Percentiles rank a stretch among this genome's conserved stretches.
These are phyloP conservation scores for Alternaria ventricosa DNA, from an alignment of 2,329 filamentous ascomycete genomes.

Conservation along the genomic window DNA sequence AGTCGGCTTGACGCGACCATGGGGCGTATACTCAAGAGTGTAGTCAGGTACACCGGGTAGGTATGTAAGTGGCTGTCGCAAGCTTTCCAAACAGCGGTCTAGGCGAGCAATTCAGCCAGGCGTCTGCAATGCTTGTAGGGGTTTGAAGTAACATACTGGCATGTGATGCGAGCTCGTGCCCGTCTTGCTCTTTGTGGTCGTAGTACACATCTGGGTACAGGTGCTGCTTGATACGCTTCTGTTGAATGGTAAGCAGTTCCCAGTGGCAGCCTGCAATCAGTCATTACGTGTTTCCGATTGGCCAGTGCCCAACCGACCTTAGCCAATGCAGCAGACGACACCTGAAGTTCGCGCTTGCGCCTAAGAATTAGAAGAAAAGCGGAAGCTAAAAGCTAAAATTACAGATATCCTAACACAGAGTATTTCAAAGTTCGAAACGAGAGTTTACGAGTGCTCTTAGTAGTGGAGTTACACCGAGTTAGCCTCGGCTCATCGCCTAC, in stretches of 20 bases:
- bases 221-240: not conserved
- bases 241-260: not conserved
- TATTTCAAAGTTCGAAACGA: not conserved
- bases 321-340: not conserved
- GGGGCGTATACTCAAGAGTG: not conserved
- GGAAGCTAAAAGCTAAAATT: not conserved
- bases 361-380: not conserved
- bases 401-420: not conserved
- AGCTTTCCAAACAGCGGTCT: not conserved
- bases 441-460: not conserved
- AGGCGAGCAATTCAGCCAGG: not conserved
- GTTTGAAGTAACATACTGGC: not conserved
- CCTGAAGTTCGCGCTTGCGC: not conserved
- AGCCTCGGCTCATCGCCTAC: constrained; percentile 12
- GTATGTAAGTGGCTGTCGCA: not conserved
- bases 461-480: not conserved
- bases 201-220: not conserved
- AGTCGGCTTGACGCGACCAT: not conserved
- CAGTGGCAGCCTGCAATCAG: not conserved
- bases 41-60: not conserved
- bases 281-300: not conserved
- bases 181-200: not conserved
- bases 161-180: not conserved
- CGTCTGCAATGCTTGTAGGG: not conserved
- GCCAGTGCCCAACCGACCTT: not conserved